Conservation (phyloP, 1,284 basidiomycete species). For the Mycena citricolor region DNA sequence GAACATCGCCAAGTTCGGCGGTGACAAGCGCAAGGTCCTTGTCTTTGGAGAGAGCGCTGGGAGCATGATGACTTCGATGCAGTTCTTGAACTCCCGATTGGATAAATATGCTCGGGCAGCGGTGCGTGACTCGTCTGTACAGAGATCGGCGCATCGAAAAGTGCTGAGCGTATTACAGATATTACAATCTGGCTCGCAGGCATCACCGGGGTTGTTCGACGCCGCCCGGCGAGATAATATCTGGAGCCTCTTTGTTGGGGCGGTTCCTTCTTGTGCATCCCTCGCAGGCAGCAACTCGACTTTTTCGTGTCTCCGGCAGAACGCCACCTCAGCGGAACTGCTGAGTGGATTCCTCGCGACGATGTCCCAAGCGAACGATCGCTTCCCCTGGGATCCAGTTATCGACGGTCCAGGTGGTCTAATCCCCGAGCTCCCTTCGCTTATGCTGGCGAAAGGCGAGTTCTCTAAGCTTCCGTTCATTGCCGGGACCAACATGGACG, state of each 20-base stretch:
- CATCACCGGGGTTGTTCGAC: constrained; percentile 7
- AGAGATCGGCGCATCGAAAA: background rate
- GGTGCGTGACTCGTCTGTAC: constrained; percentile 23
- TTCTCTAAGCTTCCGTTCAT: constrained; percentile 48
- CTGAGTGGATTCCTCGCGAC: constrained; percentile 31
- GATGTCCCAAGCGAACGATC: constrained; percentile 25
- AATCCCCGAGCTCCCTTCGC: constrained; percentile 41
- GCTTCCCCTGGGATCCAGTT: constrained; percentile 39
- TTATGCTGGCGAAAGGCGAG: constrained; percentile 31
- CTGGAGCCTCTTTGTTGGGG: constrained; percentile 18
- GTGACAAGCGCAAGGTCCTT: constrained; percentile 36
- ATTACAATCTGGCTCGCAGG: constrained; percentile 18
- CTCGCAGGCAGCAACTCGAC: constrained; percentile 31
- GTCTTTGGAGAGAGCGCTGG: constrained; percentile 44
- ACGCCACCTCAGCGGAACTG: constrained; percentile 39
- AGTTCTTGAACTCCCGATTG: constrained; percentile 31
- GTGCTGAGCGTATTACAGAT: constrained; percentile 7
- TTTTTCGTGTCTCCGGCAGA: constrained; percentile 40
- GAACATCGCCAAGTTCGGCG: constrained; percentile 39
- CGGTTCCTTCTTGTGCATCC: constrained; percentile 17
- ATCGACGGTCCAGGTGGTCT: constrained; percentile 44
- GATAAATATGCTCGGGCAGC: constrained; percentile 29
- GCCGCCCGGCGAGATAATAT: constrained; percentile 8
- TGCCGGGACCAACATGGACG: constrained; percentile 46
- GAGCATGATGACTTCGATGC: constrained; percentile 29